Evolutionary conservation across 331 rosid genomes (phyloP), one percentile per base, ranked within the genome.

Genomic region (Prunus yedoensis): DNA sequence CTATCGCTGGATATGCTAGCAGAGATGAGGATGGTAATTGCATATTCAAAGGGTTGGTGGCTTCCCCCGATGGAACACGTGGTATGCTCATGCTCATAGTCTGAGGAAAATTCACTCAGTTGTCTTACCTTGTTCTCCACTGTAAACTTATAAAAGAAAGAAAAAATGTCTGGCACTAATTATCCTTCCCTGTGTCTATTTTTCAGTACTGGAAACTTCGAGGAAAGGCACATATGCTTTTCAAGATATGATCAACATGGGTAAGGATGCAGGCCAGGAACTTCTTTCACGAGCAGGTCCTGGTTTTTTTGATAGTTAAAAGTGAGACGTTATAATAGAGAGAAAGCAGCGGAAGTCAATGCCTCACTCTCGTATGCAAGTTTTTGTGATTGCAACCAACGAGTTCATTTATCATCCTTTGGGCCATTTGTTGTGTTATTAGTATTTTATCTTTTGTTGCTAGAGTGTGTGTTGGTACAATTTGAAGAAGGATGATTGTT

Each of bases 1-100:
- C 96, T 35, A 92, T 92, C 47, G 97, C 96, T 6, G 96, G 97
- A 61, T 90, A 92, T 78, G 97, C 96, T 45, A 77, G 83, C 77
- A 92, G 85, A 83, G 88, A 78, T 23, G 82, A 77, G 66, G 91
- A 87, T 77, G 96, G 94, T 9, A 84, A 84, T 45, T 92, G 96
- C 89, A 80, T 88, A 75, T 90, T 88, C 79, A 88, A 83, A 84
- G 93, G 97, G 75, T 80, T 92, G 80, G 96, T 90, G 59, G 96
- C 92, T 78, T 87, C 94, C 61, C 90, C 94, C 0, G 96, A 92
- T 43, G 97, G 96, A 75, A 80, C 88, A 38, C 85, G 82, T 5
- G 97, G 96, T 92, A 87, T 25, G 84, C 58, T 57, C 52, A 17
- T 81, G 35, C 72, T 68, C 32, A 6, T 16, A 9, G 51, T 9